These are phyloP conservation scores for Neocatenulostroma microsporum DNA, from an alignment of 2,329 filamentous ascomycete species.

Conservation along the genomic window DNA sequence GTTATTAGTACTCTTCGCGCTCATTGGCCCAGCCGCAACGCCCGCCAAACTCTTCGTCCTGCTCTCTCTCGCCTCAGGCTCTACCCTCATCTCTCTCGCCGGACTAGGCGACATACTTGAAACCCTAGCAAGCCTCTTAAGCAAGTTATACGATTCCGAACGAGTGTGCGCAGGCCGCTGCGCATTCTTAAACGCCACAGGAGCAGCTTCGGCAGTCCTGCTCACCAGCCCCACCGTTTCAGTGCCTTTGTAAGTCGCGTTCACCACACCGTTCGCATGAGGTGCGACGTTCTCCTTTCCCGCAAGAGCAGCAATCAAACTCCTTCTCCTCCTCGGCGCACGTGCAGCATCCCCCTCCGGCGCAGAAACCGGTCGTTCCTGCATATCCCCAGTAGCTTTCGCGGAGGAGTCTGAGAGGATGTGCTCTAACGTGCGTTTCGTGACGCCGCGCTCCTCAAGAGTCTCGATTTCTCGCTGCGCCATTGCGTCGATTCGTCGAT, in stretches of 20 bases:
- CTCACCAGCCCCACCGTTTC: constrained; percentile 29
- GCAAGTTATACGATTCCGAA: constrained; percentile 39
- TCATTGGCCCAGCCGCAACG: neutral
- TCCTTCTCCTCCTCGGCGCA: constrained; percentile 15
- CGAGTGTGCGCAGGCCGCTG: constrained; percentile 29
- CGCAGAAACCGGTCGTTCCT: constrained; percentile 4
- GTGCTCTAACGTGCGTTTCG: constrained; percentile 10
- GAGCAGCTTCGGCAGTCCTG: constrained; percentile 20
- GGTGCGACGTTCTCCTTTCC: constrained; percentile 25
- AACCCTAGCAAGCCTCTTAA: constrained; percentile 39
- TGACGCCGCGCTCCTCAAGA: constrained; percentile 23
- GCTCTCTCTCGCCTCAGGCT: too few species aligned
- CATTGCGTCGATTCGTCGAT: constrained; percentile 36
- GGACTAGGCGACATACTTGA: constrained; percentile 42
- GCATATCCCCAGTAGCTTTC: too few species aligned
- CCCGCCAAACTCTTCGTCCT: constrained; percentile 2
- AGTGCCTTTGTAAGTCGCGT: constrained; percentile 25
- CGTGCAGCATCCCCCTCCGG: constrained; percentile 1
- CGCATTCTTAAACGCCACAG: constrained; percentile 15
- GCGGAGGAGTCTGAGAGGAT: constrained; percentile 1
- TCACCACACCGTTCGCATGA: constrained; percentile 3
- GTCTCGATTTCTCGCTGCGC: constrained; percentile 36
- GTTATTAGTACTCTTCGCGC: constrained; percentile 6
- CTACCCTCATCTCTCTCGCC: constrained; percentile 16
- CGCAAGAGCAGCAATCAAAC: constrained; percentile 18